Conservation (phyloP, 2,329 filamentous ascomycete genomes). For the Leptodontidium sp. region DNA sequence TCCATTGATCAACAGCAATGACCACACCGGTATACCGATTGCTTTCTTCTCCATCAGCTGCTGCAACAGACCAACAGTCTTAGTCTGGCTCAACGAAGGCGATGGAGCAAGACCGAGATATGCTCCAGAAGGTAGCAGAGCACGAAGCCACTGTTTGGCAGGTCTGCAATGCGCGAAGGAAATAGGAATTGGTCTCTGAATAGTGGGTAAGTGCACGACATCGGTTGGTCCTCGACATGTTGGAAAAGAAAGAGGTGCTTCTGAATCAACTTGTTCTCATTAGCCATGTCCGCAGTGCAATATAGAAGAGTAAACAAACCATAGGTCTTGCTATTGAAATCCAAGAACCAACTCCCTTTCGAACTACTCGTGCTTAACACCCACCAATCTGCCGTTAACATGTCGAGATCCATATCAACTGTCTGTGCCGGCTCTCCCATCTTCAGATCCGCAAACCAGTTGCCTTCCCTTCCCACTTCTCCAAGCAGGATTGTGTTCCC, state of each 20-base stretch:
- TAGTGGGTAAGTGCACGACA: conserved; percentile 30
- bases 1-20: conserved; percentile 35
- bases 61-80: conserved; percentile 27
- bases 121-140: conserved; percentile 35
- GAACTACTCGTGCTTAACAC: conserved; percentile 35
- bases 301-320: conserved; percentile 17
- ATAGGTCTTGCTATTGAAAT: conserved; percentile 37
- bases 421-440: conserved; percentile 36
- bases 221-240: conserved; percentile 35
- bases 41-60: conserved; percentile 34
- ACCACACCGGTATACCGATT: conserved; percentile 36
- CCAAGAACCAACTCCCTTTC: conserved; percentile 29
- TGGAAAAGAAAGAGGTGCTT: conserved; percentile 30
- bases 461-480: conserved; percentile 34
- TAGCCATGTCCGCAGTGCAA: neutral
- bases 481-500: conserved; percentile 30
- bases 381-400: conserved; percentile 38
- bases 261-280: conserved; percentile 27
- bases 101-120: conserved; percentile 37
- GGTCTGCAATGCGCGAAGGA: conserved; percentile 40
- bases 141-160: conserved; percentile 33
- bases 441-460: conserved; percentile 35
- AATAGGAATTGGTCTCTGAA: conserved; percentile 26
- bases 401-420: conserved; percentile 38
- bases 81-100: conserved; percentile 31